phyloP scores from a whole-genome alignment of 2,329 filamentous ascomycete species.

The Gnomoniopsis sp. region DNA sequence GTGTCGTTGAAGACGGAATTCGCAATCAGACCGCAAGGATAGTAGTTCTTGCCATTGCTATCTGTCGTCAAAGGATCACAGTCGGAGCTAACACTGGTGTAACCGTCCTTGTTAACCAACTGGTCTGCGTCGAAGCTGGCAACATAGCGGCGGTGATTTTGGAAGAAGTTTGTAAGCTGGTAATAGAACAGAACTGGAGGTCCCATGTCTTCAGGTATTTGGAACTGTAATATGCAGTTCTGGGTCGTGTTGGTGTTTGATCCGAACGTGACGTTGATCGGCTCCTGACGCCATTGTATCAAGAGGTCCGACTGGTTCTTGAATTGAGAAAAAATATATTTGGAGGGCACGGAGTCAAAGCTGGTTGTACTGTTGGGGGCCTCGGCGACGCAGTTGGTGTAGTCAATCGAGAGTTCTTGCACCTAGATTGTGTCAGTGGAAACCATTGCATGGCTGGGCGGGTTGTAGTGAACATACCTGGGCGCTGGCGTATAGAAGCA shows the following conservation, averaged over 20 bases:
- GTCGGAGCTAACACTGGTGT: conserved; percentile 62
- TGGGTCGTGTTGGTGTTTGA: conserved; percentile 33
- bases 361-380: conserved; percentile 41
- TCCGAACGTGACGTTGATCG: conserved; percentile 38
- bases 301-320: conserved; percentile 45
- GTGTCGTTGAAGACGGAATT: conserved; percentile 98
- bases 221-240: conserved; percentile 74
- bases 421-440: conserved; percentile 51
- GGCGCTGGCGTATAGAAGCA: conserved; percentile 81
- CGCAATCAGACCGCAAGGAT: conserved; percentile 92
- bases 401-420: conserved; percentile 87
- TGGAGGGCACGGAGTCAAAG: conserved; percentile 50
- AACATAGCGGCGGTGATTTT: conserved; percentile 96
- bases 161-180: conserved; percentile 95
- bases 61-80: conserved; percentile 69
- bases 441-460: background rate
- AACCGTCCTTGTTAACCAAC: conserved; percentile 66
- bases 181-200: conserved; percentile 93
- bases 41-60: conserved; percentile 66
- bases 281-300: conserved; percentile 41
- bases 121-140: conserved; percentile 83
- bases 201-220: conserved; percentile 72
- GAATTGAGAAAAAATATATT: conserved; percentile 67
- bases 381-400: conserved; percentile 68
- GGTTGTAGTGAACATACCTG: conserved; percentile 50